A percentile compares a stretch with the other conserved stretches of the same genome.
Evolutionary conservation across 345 rosid species (phyloP).

Genomic region (Moricandia arvensis): DNA sequence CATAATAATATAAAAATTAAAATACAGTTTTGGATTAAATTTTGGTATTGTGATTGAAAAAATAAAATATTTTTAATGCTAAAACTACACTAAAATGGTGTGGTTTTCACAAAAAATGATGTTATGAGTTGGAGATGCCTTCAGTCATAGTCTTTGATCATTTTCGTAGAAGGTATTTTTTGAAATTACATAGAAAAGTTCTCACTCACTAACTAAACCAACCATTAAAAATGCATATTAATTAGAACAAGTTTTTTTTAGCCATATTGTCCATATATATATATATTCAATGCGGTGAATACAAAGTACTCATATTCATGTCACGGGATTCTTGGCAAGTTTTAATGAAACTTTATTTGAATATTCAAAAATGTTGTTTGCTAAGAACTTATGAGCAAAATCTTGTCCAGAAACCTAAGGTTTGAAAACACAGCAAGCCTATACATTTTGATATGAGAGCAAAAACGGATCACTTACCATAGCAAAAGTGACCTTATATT

Average conservation of each 20-base stretch:
- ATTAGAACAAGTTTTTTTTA: no score
- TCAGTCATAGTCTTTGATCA: not conserved
- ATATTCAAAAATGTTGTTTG: not conserved
- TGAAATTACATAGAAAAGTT: not conserved
- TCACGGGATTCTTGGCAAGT: constrained; percentile 18
- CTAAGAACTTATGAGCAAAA: not conserved
- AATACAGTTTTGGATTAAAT: no score
- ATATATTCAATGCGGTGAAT: not conserved
- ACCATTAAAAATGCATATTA: not conserved
- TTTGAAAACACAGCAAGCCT: not conserved
- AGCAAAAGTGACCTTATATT: not conserved
- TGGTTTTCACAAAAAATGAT: no score
- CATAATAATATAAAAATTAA: no score
- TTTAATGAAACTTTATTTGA: constrained; percentile 11
- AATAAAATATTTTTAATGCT: no score
- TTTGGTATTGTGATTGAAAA: no score
- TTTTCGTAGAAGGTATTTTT: not conserved
- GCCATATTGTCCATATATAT: not conserved
- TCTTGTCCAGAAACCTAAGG: not conserved
- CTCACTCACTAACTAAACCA: not conserved
- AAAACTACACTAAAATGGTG: no score
- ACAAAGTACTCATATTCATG: not conserved
- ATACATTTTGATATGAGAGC: no score
- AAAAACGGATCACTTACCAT: not conserved
- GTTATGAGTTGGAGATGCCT: no score